Evolutionary conservation across 805 yeast species (phyloP).

Genomic region (Wickerhamiella dianesei): DNA sequence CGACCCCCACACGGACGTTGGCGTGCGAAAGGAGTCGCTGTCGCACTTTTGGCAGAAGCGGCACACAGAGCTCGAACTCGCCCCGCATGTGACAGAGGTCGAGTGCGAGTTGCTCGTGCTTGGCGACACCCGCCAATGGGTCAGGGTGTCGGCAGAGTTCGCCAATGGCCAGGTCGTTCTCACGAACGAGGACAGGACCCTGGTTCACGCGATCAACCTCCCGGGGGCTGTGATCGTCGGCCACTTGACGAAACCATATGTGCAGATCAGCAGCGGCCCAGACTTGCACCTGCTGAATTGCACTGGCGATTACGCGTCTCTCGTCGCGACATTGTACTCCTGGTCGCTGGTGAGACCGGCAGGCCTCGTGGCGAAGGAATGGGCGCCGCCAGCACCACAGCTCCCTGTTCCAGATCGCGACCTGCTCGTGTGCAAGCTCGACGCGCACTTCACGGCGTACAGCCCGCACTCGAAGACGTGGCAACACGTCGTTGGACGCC

Average conservation of each 20-base stretch:
- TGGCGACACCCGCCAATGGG: conserved; percentile 13
- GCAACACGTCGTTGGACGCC: conserved; percentile 12
- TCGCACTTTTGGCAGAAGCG: conserved; percentile 9
- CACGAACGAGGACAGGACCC: conserved; percentile 3
- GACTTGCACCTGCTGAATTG: conserved; percentile 5
- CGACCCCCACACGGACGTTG: background rate
- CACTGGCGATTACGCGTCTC: conserved; percentile 3
- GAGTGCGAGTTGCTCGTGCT: conserved; percentile 12
- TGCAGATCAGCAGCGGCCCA: conserved; percentile 11
- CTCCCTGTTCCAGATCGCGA: conserved; percentile 5
- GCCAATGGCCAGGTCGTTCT: conserved; percentile 8
- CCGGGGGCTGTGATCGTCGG: conserved; percentile 13
- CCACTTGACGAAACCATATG: conserved; percentile 11
- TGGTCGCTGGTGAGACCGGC: conserved; percentile 16
- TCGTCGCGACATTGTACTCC: conserved; percentile 11
- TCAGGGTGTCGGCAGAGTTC: conserved; percentile 1
- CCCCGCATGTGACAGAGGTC: conserved; percentile 3
- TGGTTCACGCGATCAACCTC: conserved; percentile 10
- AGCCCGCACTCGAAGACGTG: conserved; percentile 10
- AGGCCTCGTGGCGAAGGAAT: conserved; percentile 14
- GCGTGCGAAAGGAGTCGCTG: conserved; percentile 10
- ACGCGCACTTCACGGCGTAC: conserved; percentile 13
- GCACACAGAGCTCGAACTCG: conserved; percentile 3
- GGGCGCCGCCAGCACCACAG: conserved; percentile 13
- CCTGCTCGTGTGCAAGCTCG: conserved; percentile 15